Evolutionary conservation across 2,329 filamentous ascomycete species (phyloP), one percentile per base, ranked within the genome.

Genomic region (Metarhizium anisopliae): DNA sequence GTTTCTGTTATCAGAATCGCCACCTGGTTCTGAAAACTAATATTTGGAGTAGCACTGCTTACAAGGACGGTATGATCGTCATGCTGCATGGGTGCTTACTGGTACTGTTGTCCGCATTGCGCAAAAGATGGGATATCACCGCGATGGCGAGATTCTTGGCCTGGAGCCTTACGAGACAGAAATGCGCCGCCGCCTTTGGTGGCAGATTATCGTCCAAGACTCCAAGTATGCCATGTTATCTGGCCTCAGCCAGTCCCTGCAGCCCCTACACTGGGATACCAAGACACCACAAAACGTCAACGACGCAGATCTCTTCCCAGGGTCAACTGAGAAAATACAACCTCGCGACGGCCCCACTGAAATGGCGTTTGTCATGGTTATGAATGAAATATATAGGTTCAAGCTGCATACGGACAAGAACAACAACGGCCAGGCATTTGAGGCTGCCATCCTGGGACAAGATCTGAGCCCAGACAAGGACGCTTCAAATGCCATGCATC

Each of bases 101-200:
- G 83, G 83, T 4, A 73, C 83, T 16, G 74, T 82, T 5, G 74
- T 87, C 38, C 78, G 85, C 20, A 82, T 87, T 53, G 84, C 83
- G 1, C 81, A 86, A 64, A 84, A 84, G 63, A 84, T 87, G 76
- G 85, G 85, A 0, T 74, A 87, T 51, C 83, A 87, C 58, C 76
- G 81, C 13, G 84, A 87, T 57, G 83, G 82, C 40, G 77, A 79
- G 57, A 67, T 70, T 18, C 71, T 84, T 6, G 78, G 77, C 2
- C 71, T 86, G 2, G 73, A 78, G 0, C 81, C 83, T 0, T 85
- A 86, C 61, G 83, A 87, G 62, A 80, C 79, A 2, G 83, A 88
- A 64, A 86, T 87, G 75, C 77, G 84, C n/a, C 73, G 84, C 47
- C 74, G 85, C 6, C 73, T 87, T 20, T 88, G 84, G 84, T 85